Percentiles rank a stretch among this genome's conserved stretches.
phyloP scores from a whole-genome alignment of 2,329 filamentous ascomycete genomes.

The Ophiostoma ulmi region DNA sequence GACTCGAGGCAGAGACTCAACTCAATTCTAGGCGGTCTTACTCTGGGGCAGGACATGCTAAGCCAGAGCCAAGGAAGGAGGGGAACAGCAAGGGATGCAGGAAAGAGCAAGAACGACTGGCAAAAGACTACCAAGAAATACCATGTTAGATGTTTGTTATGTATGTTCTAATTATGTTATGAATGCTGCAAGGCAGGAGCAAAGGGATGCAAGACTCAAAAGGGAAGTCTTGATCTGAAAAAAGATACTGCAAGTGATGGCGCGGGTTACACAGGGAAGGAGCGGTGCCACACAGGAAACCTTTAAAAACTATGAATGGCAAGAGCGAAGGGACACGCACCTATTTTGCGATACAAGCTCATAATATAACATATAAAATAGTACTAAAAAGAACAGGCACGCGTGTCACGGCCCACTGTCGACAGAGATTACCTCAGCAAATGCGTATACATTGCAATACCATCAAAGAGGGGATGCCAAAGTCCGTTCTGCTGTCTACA shows the following conservation, averaged over 20 bases:
- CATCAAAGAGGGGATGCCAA: background rate
- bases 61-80: background rate
- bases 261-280: slow-evolving; percentile 8
- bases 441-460: background rate
- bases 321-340: background rate
- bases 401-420: slow-evolving; percentile 11
- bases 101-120: background rate
- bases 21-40: too few relatives aligned
- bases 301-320: background rate
- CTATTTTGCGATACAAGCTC: too few relatives aligned
- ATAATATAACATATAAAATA: too few relatives aligned
- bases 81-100: slow-evolving; percentile 5
- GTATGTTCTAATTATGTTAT: too few relatives aligned
- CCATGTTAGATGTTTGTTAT: background rate
- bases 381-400: background rate
- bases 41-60: background rate
- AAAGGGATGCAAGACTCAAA: background rate
- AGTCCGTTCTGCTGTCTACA: background rate
- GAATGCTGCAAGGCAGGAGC: background rate
- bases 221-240: background rate
- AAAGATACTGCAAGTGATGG: background rate
- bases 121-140: background rate
- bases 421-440: slow-evolving; percentile 5
- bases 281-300: background rate
- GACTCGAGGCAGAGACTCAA: background rate